phyloP scores from a whole-genome alignment of 2,329 filamentous ascomycete species.

The Sporothrix humicola region DNA sequence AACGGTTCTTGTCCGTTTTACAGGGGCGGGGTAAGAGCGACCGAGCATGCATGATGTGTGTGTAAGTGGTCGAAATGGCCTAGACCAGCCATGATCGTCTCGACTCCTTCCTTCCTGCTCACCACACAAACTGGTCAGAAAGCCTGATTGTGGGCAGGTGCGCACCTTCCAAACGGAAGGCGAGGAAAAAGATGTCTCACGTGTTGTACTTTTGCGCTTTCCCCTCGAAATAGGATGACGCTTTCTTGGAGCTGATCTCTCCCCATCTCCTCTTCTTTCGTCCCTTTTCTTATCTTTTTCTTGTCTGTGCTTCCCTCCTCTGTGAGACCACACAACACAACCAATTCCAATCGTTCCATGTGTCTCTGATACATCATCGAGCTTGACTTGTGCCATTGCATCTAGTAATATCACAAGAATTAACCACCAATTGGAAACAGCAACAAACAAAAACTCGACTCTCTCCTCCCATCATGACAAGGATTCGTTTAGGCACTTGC shows the following conservation, averaged over 20 bases:
- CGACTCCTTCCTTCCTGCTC: slow-evolving; percentile 9
- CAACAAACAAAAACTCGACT: neutral
- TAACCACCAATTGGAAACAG: neutral
- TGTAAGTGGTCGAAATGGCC: slow-evolving; percentile 1
- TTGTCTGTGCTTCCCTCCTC: neutral
- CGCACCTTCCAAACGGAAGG: slow-evolving; percentile 1
- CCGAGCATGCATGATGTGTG: neutral
- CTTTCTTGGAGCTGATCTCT: slow-evolving; percentile 4
- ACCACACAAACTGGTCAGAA: neutral
- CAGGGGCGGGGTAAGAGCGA: slow-evolving; percentile 21
- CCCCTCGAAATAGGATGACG: neutral
- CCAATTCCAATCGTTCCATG: neutral
- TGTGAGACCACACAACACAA: neutral
- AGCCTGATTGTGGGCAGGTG: slow-evolving; percentile 5
- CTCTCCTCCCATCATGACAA: slow-evolving; percentile 32
- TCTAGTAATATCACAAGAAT: neutral
- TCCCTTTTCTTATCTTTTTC: neutral
- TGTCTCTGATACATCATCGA: neutral
- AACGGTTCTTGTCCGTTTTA: neutral
- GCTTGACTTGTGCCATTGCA: neutral
- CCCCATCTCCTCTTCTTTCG: neutral
- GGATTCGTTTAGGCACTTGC: slow-evolving; percentile 61
- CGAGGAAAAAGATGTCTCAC: slow-evolving; percentile 4
- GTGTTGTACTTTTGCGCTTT: neutral
- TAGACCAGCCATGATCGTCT: neutral